Base-by-base conservation (phyloP, 208 protist species). In the Leishmania gerbilli region DNA sequence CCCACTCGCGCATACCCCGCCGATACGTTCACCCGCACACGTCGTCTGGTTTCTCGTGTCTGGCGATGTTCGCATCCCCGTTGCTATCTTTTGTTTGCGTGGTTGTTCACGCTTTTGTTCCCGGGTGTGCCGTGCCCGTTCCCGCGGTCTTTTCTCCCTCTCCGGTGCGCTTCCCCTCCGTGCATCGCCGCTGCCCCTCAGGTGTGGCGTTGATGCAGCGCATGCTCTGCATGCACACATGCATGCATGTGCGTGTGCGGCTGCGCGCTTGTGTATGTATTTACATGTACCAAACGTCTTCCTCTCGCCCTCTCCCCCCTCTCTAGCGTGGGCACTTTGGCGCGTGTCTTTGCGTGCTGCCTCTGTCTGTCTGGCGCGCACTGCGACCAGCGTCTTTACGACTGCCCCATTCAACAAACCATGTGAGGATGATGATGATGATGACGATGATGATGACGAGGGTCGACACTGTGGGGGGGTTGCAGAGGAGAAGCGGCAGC, bases 291-390 rank as follows among this genome's bases (percentile, higher is more conserved):
- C 47, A 53, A 69, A 79, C 56, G 34, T 74, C 27, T 51, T 84
- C 40, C 76, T 77, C 7, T 79, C 79, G 45, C 51, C 42, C 60
- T n/a, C 42, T 49, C 53, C 7, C 62, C 55, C 71, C 64, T n/a
- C 19, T n/a, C 37, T 17, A 51, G 7, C 45, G 6, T 72, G 24
- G 45, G 24, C 6, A 2, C 37, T 17, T 15, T 24, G 2, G 6
- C 11, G 0, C 21, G 19, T 5, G 8, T 53, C 24, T 13, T n/a
- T 53, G 24, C 42, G 68, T 42, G 34, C 9, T 72, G 40, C 9
- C 68, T 6, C 68, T 51, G 42, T 72, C 0, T 53, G 4, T 47
- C 34, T 13, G 27, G n/a, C 13, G 60, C 31, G 13, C 60, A 31
- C 60, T 19, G 3, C n/a, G 3, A 5, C 13, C 11, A 67, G 2